phyloP scores from a whole-genome alignment of 1,284 basidiomycete genomes.

The Mycena sp. region DNA sequence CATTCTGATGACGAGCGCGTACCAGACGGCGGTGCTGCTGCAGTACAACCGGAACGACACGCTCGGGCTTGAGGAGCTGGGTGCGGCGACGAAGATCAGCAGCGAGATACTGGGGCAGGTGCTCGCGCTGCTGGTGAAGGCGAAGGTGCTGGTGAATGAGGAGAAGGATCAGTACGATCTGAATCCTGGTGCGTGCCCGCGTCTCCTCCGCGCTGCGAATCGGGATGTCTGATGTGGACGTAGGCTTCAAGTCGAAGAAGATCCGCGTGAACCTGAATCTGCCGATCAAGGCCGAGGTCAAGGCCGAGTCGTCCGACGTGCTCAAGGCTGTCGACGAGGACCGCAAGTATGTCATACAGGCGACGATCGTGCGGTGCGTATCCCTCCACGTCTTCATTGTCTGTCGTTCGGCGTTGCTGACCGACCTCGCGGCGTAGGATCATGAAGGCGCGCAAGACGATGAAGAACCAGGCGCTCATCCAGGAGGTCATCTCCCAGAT shows the following conservation, averaged over 20 bases:
- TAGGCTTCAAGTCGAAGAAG: constrained; percentile 98
- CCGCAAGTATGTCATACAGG: constrained; percentile 96
- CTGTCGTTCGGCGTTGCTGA: background rate
- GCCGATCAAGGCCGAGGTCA: constrained; percentile 95
- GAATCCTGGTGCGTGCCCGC: constrained; percentile 79
- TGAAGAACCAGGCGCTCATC: too few relatives aligned
- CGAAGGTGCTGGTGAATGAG: constrained; percentile 88
- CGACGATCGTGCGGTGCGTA: constrained; percentile 92
- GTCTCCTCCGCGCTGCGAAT: background rate
- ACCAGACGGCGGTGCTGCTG: constrained; percentile 91
- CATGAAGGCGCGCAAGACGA: too few relatives aligned
- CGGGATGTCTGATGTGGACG: too few relatives aligned
- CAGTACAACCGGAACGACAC: constrained; percentile 96
- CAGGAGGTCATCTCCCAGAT: too few relatives aligned
- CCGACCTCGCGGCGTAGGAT: constrained; percentile 63
- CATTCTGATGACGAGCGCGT: constrained; percentile 51
- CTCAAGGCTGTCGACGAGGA: constrained; percentile 98
- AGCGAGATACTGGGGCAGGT: constrained; percentile 89
- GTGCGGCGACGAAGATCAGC: constrained; percentile 85
- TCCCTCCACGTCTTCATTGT: constrained; percentile 3
- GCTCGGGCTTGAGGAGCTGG: constrained; percentile 84
- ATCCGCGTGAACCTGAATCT: constrained; percentile 94
- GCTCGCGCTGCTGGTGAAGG: constrained; percentile 86
- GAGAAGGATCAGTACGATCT: constrained; percentile 91
- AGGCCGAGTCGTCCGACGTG: constrained; percentile 91